Conservation (phyloP, 345 rosid species). For the Lumnitzera racemosa region DNA sequence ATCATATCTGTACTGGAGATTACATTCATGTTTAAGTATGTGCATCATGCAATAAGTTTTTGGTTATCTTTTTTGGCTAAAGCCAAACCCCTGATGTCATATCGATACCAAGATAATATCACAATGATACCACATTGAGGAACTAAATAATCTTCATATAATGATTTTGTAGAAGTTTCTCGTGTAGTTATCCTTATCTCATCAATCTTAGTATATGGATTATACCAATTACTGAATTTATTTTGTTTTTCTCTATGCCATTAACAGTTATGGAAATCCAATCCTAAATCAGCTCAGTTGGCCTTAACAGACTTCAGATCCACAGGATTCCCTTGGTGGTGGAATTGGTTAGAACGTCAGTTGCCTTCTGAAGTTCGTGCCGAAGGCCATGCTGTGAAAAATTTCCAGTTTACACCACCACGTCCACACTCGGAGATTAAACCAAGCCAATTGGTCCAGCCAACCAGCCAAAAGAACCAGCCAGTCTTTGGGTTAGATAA, state of each 20-base stretch:
- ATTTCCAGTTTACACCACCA: constrained; percentile 44
- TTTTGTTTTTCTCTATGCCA: background rate
- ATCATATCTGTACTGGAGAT: too few relatives aligned
- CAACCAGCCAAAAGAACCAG: constrained; percentile 30
- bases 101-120: too few relatives aligned
- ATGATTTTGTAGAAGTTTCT: too few relatives aligned
- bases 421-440: constrained; percentile 40
- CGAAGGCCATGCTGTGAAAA: constrained; percentile 35
- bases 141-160: too few relatives aligned
- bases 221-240: too few relatives aligned
- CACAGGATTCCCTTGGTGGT: constrained; percentile 86
- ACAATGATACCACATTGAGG: too few relatives aligned
- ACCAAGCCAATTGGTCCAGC: constrained; percentile 44
- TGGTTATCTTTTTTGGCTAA: too few relatives aligned
- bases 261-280: constrained; percentile 52
- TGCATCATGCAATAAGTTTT: too few relatives aligned
- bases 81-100: too few relatives aligned
- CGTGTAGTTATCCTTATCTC: too few relatives aligned
- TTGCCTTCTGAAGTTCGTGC: constrained; percentile 36
- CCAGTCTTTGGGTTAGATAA: constrained; percentile 35
- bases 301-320: constrained; percentile 36
- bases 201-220: too few relatives aligned
- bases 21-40: too few relatives aligned
- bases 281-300: constrained; percentile 42
- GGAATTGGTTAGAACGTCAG: constrained; percentile 83